Evolutionary conservation across 2,329 filamentous ascomycete species (phyloP), one percentile per base, ranked within the genome.

Genomic region (Aspergillus persii): DNA sequence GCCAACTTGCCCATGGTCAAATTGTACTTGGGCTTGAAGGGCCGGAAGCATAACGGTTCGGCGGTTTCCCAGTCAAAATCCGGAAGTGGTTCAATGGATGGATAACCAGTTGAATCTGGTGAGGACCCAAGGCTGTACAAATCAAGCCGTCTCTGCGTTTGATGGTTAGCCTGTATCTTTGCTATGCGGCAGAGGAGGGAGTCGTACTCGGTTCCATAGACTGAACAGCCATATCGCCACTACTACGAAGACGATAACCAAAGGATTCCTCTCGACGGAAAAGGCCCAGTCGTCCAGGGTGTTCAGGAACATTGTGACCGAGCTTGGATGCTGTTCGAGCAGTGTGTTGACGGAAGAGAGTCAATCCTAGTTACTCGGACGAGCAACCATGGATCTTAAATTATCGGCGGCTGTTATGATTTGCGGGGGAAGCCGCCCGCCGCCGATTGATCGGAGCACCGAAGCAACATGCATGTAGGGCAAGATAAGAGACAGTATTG

Each of bases 21-120:
- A 67, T 87, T 81, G 67, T 85, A 88, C 64, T 82, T 86, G 4
- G 83, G 80, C 69, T 85, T 86, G 71, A 86, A 86, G 0, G 83
- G 82, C 12, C 85, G 77, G 9, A 85, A 68, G 58, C 83, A 79
- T 41, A 85, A 67, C 0, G 84, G 85, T 57, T 81, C 76, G 33
- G 79, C 81, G 0, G 71, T 76, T 54, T 76, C 67, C 78, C 83
- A 83, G 59, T 84, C 71, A 63, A 87, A 84, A 57, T 78, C 70
- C 2, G 68, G 50, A 3, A 86, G 72, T 3, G 83, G 78, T 26
- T 74, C 66, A 41, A 77, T 66, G 1, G 64, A 51, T 2, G 71
- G 68, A 50, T 70, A 71, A 23, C 61, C 67, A 9, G 48, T 50
- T 48, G 53, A 39, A 12, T 48, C 33, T 36, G 33, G 33, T n/a